Conservation (phyloP, 805 yeast species). For the Clavispora asparagi region DNA sequence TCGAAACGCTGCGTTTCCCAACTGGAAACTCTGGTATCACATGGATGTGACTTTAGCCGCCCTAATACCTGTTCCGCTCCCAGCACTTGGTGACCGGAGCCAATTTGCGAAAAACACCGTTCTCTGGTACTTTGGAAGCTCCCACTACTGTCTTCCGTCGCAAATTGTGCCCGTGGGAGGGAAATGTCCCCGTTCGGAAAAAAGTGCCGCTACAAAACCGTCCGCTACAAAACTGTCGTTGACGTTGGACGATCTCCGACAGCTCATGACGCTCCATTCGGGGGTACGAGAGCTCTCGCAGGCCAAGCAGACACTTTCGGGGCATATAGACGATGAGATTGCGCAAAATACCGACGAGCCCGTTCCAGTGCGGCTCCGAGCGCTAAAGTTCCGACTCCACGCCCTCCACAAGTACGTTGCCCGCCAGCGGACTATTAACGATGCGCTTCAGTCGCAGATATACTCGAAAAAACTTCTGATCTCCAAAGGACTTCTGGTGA, state of each 20-base stretch:
- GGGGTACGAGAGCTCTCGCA: slow-evolving; percentile 22
- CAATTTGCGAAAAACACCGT: slow-evolving; percentile 5
- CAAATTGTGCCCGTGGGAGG: background rate
- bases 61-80: background rate
- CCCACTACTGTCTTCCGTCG: slow-evolving; percentile 4
- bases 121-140: slow-evolving; percentile 9
- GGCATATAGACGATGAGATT: slow-evolving; percentile 15
- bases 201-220: background rate
- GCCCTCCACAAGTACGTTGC: slow-evolving; percentile 13
- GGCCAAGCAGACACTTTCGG: slow-evolving; percentile 19
- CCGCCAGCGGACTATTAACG: slow-evolving; percentile 21
- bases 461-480: slow-evolving; percentile 18
- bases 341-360: background rate
- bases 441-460: slow-evolving; percentile 18
- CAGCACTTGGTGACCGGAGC: background rate
- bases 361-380: background rate
- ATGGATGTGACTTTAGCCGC: background rate
- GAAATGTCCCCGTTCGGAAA: background rate
- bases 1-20: background rate
- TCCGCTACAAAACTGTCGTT: slow-evolving; percentile 5
- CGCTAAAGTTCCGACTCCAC: slow-evolving; percentile 5
- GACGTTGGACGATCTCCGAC: slow-evolving; percentile 11
- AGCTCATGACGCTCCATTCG: slow-evolving; percentile 6
- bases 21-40: background rate
- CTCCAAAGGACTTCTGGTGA: slow-evolving; percentile 12